phyloP scores from a whole-genome alignment of 768 basidiomycete species.

The Pulveroboletus sp. region DNA sequence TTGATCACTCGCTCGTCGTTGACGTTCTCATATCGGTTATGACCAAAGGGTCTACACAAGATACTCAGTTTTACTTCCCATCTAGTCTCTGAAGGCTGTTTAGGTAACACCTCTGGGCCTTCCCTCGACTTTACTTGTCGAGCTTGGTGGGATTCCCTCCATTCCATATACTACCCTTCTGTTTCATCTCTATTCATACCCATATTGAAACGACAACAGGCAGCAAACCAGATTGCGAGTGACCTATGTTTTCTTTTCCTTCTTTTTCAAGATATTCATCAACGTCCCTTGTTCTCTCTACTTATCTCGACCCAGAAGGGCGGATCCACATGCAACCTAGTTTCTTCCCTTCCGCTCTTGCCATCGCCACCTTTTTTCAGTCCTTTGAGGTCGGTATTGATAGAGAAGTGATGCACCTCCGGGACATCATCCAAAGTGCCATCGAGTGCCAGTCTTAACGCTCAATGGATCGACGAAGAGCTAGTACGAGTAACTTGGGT shows the following conservation, averaged over 20 bases:
- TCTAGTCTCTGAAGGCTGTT: constrained; percentile 8
- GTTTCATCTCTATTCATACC: constrained; percentile 32
- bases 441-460: constrained; percentile 63
- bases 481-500: constrained; percentile 78
- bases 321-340: constrained; percentile 63
- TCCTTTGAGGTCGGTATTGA: constrained; percentile 60
- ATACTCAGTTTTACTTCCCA: constrained; percentile 2
- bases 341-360: constrained; percentile 56
- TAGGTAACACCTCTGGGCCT: constrained; percentile 46
- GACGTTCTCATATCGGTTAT: constrained; percentile 22
- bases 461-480: constrained; percentile 68
- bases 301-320: constrained; percentile 49
- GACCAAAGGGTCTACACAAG: constrained; percentile 20
- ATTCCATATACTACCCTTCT: constrained; percentile 46
- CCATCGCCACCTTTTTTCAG: constrained; percentile 64
- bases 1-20: constrained; percentile 19
- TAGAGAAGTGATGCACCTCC: constrained; percentile 47
- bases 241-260: constrained; percentile 64
- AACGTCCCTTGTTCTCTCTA: constrained; percentile 63
- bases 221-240: constrained; percentile 41
- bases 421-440: constrained; percentile 64
- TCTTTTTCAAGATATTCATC: constrained; percentile 57
- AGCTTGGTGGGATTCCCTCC: constrained; percentile 75
- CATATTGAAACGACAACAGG: constrained; percentile 42
- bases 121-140: constrained; percentile 55